phyloP scores from a whole-genome alignment of 1,284 basidiomycete species.

The Pseudozyma sp. region DNA sequence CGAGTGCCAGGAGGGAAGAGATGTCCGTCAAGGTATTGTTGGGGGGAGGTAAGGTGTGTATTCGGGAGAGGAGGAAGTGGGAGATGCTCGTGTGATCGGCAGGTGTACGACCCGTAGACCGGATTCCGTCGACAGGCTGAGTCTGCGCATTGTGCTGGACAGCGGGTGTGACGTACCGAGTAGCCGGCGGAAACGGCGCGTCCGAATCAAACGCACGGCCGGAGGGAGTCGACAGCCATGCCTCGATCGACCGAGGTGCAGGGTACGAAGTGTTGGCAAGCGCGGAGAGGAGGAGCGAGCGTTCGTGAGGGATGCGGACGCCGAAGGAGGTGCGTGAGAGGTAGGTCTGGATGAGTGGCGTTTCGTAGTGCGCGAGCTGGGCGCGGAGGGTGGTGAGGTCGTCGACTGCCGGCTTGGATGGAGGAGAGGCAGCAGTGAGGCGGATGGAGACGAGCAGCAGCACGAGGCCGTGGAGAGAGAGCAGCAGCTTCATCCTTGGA shows the following conservation, averaged over 20 bases:
- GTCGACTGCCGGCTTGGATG: background rate
- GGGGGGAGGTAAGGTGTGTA: too few species aligned
- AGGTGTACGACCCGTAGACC: too few species aligned
- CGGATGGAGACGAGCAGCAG: background rate
- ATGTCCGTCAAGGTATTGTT: background rate
- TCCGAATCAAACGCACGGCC: background rate
- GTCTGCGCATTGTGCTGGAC: background rate
- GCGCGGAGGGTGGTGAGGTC: constrained; percentile 8
- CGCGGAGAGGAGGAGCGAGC: background rate
- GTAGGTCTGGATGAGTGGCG: constrained; percentile 27
- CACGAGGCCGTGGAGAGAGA: too few species aligned
- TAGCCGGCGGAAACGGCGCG: background rate
- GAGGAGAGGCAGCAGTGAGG: background rate
- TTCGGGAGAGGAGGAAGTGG: too few species aligned
- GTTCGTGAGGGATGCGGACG: background rate
- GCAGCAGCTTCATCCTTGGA: too few species aligned
- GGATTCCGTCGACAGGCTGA: too few species aligned
- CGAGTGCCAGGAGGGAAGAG: background rate
- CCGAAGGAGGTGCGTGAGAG: constrained; percentile 14
- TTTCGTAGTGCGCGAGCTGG: constrained; percentile 22
- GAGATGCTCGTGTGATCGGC: too few species aligned
- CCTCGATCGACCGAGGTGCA: background rate
- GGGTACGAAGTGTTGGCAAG: background rate
- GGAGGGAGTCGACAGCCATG: background rate
- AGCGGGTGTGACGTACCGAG: background rate